phyloP scores from a whole-genome alignment of 2,329 filamentous ascomycete genomes.

The Sarocladiaceae sp. region DNA sequence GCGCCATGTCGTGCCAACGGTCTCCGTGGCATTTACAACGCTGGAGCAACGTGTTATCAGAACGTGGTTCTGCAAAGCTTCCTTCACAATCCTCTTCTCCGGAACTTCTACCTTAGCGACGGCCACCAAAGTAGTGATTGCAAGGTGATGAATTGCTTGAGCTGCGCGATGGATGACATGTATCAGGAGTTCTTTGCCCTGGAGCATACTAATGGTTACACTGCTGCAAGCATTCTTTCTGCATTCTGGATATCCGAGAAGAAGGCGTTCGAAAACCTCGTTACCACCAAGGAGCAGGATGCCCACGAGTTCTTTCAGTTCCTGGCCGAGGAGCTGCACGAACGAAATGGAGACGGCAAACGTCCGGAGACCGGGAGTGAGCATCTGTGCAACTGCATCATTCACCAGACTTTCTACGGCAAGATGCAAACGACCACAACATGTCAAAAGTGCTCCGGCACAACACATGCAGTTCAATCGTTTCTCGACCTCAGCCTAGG shows the following conservation, averaged over 20 bases:
- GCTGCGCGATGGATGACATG: constrained; percentile 69
- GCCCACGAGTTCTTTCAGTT: constrained; percentile 98
- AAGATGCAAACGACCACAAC: constrained; percentile 88
- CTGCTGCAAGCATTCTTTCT: constrained; percentile 82
- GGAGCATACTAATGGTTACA: constrained; percentile 84
- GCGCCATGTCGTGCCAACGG: constrained; percentile 84
- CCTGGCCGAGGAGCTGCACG: constrained; percentile 85
- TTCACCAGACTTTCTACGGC: constrained; percentile 92
- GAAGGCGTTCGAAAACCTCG: constrained; percentile 67
- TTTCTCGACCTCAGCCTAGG: constrained; percentile 89
- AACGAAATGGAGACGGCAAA: constrained; percentile 70
- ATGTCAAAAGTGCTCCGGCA: constrained; percentile 80
- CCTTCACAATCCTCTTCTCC: constrained; percentile 86
- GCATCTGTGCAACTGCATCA: constrained; percentile 77
- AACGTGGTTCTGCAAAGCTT: constrained; percentile 93
- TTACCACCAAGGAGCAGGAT: constrained; percentile 93
- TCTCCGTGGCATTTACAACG: constrained; percentile 90
- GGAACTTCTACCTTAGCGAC: constrained; percentile 88
- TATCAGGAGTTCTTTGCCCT: constrained; percentile 67
- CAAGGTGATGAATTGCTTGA: constrained; percentile 56
- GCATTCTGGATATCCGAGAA: constrained; percentile 86
- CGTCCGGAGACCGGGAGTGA: constrained; percentile 55
- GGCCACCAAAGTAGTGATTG: constrained; percentile 81
- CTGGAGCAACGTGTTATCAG: constrained; percentile 98
- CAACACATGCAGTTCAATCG: constrained; percentile 78